Base-by-base conservation (phyloP, 768 basidiomycete genomes). In the Rhizopogon vesiculosus region DNA sequence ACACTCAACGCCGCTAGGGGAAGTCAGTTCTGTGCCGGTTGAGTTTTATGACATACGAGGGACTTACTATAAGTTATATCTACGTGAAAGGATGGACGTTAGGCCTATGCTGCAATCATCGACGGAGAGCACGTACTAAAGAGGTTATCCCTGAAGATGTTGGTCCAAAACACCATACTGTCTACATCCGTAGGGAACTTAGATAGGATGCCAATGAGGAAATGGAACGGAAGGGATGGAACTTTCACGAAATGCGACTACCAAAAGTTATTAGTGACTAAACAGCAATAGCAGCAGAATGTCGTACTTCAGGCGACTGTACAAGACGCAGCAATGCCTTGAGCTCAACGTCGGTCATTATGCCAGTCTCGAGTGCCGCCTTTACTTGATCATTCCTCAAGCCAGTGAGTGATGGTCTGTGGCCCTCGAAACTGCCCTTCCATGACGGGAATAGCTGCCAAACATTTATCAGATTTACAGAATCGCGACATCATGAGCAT, bases 211-310 rank as follows among this genome's bases (percentile, higher is more conserved):
- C 86, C 87, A 57, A 85, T 77, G 44, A 93, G 76, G n/a, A 80
- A 83, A 66, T 91, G 82, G 75, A 89, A 92, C 0, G 91, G 91
- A 43, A 93, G 76, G 2, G 82, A 85, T 3, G 90, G 86, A 28
- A 88, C 88, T 73, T 93, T 93, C 62, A 93, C 74, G 75, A 93
- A 93, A 66, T 91, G 91, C 16, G 89, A 86, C 89, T 92, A 61
- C 1, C 51, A 56, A 45, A 25, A 9, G 16, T 18, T 31, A 49
- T 68, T n/a, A 74, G 42, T 55, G 41, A 54, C 13, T 7, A 29
- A 38, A 25, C 7, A 45, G 9, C 45, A 29, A 35, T 39, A 53
- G 35, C n/a, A 59, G 48, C 45, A 40, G 7, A 5, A 60, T 7
- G n/a, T 69, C 86, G 65, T 63, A 89, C 90, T 67, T 91, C 88